phyloP scores from a whole-genome alignment of 805 yeast species.

The Debaryomyces hansenii region DNA sequence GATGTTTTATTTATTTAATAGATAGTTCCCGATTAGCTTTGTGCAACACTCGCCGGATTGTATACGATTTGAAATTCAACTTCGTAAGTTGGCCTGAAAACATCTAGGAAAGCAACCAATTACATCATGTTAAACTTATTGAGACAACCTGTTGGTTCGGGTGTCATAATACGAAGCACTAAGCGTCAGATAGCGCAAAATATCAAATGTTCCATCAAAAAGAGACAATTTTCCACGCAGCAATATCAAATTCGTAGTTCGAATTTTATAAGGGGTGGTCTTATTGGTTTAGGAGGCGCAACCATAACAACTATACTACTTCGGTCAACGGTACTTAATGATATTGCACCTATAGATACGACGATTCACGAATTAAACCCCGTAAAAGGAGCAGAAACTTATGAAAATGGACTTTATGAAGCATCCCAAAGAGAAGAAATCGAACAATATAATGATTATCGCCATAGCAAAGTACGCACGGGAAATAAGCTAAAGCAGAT shows the following conservation, averaged over 20 bases:
- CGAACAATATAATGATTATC: slow-evolving; percentile 31
- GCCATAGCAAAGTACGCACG: slow-evolving; percentile 23
- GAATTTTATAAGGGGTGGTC: background rate
- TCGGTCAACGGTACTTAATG: slow-evolving; percentile 16
- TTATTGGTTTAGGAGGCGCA: slow-evolving; percentile 7
- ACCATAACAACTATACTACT: slow-evolving; percentile 1
- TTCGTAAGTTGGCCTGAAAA: no score
- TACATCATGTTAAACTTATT: background rate
- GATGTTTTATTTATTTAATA: background rate
- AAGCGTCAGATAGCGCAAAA: background rate
- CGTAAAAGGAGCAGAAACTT: slow-evolving; percentile 57
- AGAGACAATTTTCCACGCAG: background rate
- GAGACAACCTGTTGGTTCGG: background rate
- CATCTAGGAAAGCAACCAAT: background rate
- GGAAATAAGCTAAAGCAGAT: slow-evolving; percentile 27
- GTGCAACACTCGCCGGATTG: background rate
- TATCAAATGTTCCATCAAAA: background rate
- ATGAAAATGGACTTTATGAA: slow-evolving; percentile 62
- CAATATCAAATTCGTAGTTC: background rate
- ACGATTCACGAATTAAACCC: slow-evolving; percentile 44
- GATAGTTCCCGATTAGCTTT: background rate
- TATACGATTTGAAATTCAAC: no score
- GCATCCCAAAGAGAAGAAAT: slow-evolving; percentile 60
- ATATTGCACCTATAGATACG: slow-evolving; percentile 30
- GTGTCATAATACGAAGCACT: background rate